Evolutionary conservation across 2,329 filamentous ascomycete genomes (phyloP).

Genomic region (Arthroderma sp.): DNA sequence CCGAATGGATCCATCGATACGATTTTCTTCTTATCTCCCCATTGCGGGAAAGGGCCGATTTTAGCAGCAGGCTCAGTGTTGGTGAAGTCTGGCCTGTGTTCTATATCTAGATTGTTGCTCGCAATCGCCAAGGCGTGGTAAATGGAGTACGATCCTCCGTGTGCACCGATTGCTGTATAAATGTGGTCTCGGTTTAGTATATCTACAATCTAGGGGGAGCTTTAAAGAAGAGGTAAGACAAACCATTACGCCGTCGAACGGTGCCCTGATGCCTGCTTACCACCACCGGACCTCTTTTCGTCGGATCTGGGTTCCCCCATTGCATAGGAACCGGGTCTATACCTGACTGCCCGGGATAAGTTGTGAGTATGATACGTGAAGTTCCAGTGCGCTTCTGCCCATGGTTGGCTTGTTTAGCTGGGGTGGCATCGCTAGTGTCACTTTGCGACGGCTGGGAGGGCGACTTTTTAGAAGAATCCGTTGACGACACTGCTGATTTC

Average conservation of each 20-base stretch:
- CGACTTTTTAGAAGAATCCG: too few species aligned
- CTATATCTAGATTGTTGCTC: constrained; percentile 70
- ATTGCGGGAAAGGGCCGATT: constrained; percentile 80
- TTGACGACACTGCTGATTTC: neutral
- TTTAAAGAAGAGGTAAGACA: constrained; percentile 16
- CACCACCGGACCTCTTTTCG: constrained; percentile 70
- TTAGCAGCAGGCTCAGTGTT: constrained; percentile 86
- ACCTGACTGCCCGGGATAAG: constrained; percentile 86
- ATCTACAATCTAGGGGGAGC: neutral
- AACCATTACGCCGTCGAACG: constrained; percentile 69
- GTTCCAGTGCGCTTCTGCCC: constrained; percentile 16
- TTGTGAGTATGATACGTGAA: constrained; percentile 58
- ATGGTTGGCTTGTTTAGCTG: neutral
- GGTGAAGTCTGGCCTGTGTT: constrained; percentile 66
- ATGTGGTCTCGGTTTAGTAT: neutral
- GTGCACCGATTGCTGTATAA: constrained; percentile 47
- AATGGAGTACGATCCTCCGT: constrained; percentile 87
- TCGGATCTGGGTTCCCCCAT: constrained; percentile 70
- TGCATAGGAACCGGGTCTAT: constrained; percentile 81
- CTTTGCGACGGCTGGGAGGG: neutral
- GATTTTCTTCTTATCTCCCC: constrained; percentile 84
- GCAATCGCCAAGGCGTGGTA: constrained; percentile 90
- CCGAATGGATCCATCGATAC: constrained; percentile 95
- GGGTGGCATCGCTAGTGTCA: constrained; percentile 1
- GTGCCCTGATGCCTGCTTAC: constrained; percentile 66